Evolutionary conservation across 2,329 filamentous ascomycete species (phyloP).

Genomic region (Pestalotiopsis sp.): DNA sequence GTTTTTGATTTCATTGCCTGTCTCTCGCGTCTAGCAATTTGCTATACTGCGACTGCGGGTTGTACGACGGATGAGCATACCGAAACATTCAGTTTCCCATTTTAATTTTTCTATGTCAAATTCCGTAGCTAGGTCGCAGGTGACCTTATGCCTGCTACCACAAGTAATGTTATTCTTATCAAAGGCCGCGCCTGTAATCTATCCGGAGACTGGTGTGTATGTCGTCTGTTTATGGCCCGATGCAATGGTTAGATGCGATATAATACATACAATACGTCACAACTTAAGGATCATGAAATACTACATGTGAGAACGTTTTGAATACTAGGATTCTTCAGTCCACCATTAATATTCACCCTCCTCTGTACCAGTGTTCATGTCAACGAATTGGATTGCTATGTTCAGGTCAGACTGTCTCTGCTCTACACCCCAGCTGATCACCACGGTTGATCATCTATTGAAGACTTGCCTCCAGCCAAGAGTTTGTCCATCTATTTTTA

Average conservation of each 20-base stretch:
- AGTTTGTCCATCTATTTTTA: no score
- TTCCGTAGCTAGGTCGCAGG: not conserved
- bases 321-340: no score
- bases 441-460: no score
- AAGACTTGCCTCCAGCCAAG: no score
- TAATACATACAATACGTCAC: no score
- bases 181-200: not conserved
- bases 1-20: not conserved
- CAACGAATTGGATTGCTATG: no score
- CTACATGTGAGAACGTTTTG: no score
- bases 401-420: no score
- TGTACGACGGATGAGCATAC: not conserved
- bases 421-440: no score
- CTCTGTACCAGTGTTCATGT: no score
- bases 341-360: no score
- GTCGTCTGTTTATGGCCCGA: not conserved
- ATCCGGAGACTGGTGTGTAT: not conserved
- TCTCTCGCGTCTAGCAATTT: not conserved
- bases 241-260: not conserved
- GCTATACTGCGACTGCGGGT: not conserved
- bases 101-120: not conserved
- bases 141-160: not conserved
- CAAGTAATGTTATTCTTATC: not conserved
- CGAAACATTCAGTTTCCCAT: not conserved
- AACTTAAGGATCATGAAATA: no score